These are phyloP conservation scores for Tylopilus balloui DNA, from an alignment of 768 basidiomycete species.

Conservation along the genomic window DNA sequence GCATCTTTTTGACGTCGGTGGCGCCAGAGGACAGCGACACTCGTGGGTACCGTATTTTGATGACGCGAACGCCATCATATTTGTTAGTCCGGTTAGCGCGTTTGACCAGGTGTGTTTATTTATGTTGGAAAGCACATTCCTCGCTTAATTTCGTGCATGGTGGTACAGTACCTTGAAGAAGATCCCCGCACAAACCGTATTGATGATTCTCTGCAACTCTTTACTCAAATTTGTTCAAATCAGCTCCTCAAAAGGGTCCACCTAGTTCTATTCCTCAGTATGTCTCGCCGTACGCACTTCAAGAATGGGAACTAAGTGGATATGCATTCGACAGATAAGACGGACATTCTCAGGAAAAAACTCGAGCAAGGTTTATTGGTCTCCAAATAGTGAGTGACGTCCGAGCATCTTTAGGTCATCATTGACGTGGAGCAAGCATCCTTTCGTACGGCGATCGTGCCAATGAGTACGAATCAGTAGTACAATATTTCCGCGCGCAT, in stretches of 20 bases:
- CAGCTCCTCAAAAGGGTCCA: conserved; percentile 68
- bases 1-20: conserved; percentile 71
- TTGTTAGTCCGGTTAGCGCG: conserved; percentile 73
- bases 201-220: conserved; percentile 84
- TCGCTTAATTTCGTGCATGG: background rate
- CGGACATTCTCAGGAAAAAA: conserved; percentile 71
- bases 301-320: background rate
- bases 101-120: conserved; percentile 58
- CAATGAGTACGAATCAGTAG: conserved; percentile 79
- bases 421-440: conserved; percentile 45
- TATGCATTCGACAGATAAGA: conserved; percentile 51
- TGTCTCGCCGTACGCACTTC: conserved; percentile 17
- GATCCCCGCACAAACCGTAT: conserved; percentile 82
- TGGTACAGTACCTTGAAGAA: conserved; percentile 72
- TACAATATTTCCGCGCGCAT: conserved; percentile 84
- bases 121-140: background rate
- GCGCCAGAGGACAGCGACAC: conserved; percentile 67
- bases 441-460: conserved; percentile 75
- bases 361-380: conserved; percentile 65
- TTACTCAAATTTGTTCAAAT: conserved; percentile 82
- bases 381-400: conserved; percentile 65
- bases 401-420: background rate
- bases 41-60: conserved; percentile 67
- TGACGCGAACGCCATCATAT: conserved; percentile 76
- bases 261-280: conserved; percentile 56